These are phyloP conservation scores for Daldinia decipiens DNA, from an alignment of 495 filamentous ascomycete genomes.

Conservation along the genomic window DNA sequence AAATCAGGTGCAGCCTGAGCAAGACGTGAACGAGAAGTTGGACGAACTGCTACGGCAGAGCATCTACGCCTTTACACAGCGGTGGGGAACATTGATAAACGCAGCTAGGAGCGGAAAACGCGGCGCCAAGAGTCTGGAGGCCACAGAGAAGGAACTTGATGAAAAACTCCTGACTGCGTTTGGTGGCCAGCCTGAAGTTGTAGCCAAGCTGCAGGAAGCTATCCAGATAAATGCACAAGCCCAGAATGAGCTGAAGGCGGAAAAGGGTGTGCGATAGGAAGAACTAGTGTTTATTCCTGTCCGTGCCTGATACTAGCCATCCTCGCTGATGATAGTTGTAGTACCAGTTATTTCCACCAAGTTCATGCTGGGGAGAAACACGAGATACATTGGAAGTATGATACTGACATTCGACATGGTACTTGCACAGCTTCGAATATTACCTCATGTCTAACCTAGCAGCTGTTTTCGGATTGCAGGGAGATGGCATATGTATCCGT, in stretches of 20 bases:
- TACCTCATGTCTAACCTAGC: background rate
- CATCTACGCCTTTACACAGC: constrained; percentile 82
- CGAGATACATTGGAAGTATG: background rate
- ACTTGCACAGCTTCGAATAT: no score
- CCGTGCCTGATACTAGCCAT: background rate
- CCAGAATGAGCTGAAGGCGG: constrained; percentile 49
- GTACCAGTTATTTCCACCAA: background rate
- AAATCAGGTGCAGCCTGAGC: constrained; percentile 38
- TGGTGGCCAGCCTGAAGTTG: constrained; percentile 58
- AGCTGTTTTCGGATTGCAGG: background rate
- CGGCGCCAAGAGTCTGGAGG: constrained; percentile 51
- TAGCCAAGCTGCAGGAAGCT: constrained; percentile 61
- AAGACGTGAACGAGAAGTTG: constrained; percentile 81
- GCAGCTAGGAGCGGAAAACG: constrained; percentile 49
- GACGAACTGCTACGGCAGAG: constrained; percentile 79
- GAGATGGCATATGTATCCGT: background rate
- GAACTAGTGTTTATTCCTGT: background rate
- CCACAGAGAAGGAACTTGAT: constrained; percentile 59
- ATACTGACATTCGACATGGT: no score
- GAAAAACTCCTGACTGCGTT: constrained; percentile 59
- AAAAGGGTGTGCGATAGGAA: constrained; percentile 46
- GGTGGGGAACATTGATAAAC: constrained; percentile 60
- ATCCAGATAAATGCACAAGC: constrained; percentile 58
- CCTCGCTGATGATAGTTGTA: background rate
- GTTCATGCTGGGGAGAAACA: background rate